Evolutionary conservation across 768 basidiomycete species (phyloP), one percentile per base, ranked within the genome.

Genomic region (Suillus placidus): DNA sequence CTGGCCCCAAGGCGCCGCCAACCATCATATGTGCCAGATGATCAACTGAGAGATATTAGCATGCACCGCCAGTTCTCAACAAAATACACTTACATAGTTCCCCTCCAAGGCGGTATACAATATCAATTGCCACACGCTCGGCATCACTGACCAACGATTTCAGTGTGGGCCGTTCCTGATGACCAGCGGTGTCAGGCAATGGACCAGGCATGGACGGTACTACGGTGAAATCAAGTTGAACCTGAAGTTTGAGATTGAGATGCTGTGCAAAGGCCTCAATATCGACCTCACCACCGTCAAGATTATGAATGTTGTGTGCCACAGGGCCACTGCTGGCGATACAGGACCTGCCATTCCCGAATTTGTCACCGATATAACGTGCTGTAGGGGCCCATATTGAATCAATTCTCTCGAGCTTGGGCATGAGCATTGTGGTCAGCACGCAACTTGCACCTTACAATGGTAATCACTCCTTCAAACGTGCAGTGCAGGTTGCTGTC

Each of bases 191-290:
- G n/a, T n/a, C n/a, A n/a, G n/a, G n/a, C n/a, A n/a, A n/a, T n/a
- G n/a, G n/a, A n/a, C n/a, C n/a, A n/a, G n/a, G n/a, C n/a, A n/a
- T n/a, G n/a, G n/a, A n/a, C n/a, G n/a, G n/a, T n/a, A 96, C 75
- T 96, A 91, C 71, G 97, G 95, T 6, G 96, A 99, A 71, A 84
- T 99, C 67, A 97, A 97, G 79, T 82, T 99, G 63, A 97, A 98
- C 74, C 85, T 95, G 75, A 99, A 98, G 78, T 99, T 99, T 73
- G 97, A 99, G 79, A 99, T 99, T 63, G 97, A 99, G 78, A 90
- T 98, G 45, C 81, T 99, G 23, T 99, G 97, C 84, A 96, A 95
- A 76, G 87, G 87, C 38, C 87, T 99, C 38, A 89, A 94, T 35
- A 87, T 99, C 69, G 90, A 95, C 71, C 85, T 98, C 35, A 92